phyloP scores from a whole-genome alignment of 2,329 filamentous ascomycete genomes.

The Spiromastix sp. region DNA sequence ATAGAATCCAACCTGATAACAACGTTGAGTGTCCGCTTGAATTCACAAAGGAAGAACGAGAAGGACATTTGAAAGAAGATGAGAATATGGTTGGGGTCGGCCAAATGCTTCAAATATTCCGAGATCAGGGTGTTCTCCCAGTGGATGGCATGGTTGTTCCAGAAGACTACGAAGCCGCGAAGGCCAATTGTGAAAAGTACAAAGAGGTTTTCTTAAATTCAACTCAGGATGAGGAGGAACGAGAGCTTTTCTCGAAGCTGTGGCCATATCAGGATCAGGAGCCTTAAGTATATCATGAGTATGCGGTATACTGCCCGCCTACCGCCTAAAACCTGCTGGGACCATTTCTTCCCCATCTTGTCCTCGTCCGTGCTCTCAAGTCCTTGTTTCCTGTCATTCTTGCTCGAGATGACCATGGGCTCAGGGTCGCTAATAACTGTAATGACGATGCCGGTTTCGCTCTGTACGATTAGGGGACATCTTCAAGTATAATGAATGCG shows the following conservation, averaged over 20 bases:
- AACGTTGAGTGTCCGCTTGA: constrained; percentile 14
- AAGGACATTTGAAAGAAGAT: constrained; percentile 19
- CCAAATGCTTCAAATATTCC: constrained; percentile 19
- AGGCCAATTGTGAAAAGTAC: constrained; percentile 14
- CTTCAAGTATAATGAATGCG: too few species aligned
- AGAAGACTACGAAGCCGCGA: constrained; percentile 18
- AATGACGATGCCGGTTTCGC: too few species aligned
- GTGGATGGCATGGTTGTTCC: constrained; percentile 24
- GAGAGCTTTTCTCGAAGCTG: constrained; percentile 15
- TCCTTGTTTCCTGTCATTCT: too few species aligned
- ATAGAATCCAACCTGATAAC: constrained; percentile 9
- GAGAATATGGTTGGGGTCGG: constrained; percentile 23
- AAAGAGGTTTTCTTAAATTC: constrained; percentile 16
- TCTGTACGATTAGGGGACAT: too few species aligned
- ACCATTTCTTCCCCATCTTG: too few species aligned
- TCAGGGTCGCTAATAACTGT: too few species aligned
- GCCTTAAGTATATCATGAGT: too few species aligned
- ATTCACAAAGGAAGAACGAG: constrained; percentile 15
- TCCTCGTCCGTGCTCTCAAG: too few species aligned
- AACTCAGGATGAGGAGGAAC: constrained; percentile 16
- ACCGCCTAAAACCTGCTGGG: too few species aligned
- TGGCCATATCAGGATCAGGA: constrained; percentile 18
- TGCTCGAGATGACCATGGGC: too few species aligned
- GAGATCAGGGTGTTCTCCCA: constrained; percentile 18
- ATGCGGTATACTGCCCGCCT: too few species aligned